Evolutionary conservation across 306 rosid species (phyloP), one percentile per base, ranked within the genome.

Genomic region (Cucurbita maxima): DNA sequence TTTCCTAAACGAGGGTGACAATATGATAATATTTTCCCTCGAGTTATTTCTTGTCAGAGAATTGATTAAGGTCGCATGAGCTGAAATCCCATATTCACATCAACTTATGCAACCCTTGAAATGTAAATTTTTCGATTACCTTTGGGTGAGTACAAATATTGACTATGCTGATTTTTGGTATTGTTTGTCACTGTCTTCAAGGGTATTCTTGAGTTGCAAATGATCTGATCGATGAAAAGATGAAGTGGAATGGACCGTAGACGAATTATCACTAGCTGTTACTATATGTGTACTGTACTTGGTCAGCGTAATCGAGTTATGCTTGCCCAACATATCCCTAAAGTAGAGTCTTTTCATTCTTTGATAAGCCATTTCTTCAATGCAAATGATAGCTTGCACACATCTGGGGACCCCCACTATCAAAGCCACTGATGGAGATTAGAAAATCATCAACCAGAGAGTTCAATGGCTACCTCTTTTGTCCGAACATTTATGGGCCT

Each of bases 351-450:
- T 34, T 67, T 82, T 86, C 74, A 83, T 83, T 82, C 81, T 81
- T 79, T 79, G 80, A 86, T 83, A 82, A 73, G 80, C 81, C 82
- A 79, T 75, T 73, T 75, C 44, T 77, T 66, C 73, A 12, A 43
- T 77, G 82, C 84, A 84, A 88, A 84, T 80, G 83, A 85, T 81
- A 79, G 78, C 75, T 73, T 79, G 82, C 81, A 54, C 77, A 76
- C 77, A 74, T 76, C 67, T 72, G 82, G 88, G 88, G 82, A 89
- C 87, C 86, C 79, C 82, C 80, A 85, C 88, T 88, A 86, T 84
- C 75, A 81, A 84, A 85, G 81, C 87, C 91, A 87, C 82, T 76
- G 74, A 78, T 77, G 72, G 76, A 79, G 81, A 86, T 76, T 82
- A 79, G 86, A 86, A 67, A 77, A n/a, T 84, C 88, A 83, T 78